These are phyloP conservation scores for Sequoia sempervirens DNA, from an alignment of 75 land plant species.

Conservation along the genomic window DNA sequence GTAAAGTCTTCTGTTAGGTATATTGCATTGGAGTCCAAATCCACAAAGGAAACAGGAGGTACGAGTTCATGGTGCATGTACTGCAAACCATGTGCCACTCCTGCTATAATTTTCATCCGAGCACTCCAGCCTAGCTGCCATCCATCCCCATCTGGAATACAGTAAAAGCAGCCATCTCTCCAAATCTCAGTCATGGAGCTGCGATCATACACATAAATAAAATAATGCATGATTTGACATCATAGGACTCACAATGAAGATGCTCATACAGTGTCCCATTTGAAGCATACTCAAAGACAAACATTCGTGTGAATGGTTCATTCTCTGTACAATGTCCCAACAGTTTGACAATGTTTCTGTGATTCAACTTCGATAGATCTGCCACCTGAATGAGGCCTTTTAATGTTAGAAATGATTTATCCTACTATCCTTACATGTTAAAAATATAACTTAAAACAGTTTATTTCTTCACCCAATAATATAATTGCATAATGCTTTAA, in stretches of 20 bases:
- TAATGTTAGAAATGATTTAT: not conserved
- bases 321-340: slow-evolving; percentile 73
- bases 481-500: not conserved
- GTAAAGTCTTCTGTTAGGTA: slow-evolving; percentile 93
- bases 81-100: slow-evolving; percentile 78
- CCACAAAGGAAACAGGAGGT: slow-evolving; percentile 78
- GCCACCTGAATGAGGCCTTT: slow-evolving; percentile 51
- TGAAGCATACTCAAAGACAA: slow-evolving; percentile 89
- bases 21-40: slow-evolving; percentile 64
- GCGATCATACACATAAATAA: not conserved
- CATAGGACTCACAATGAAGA: slow-evolving; percentile 65
- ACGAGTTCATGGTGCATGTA: slow-evolving; percentile 83
- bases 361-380: slow-evolving; percentile 77
- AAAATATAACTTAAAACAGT: not conserved
- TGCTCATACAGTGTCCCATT: slow-evolving; percentile 93
- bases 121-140: slow-evolving; percentile 84
- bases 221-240: not conserved
- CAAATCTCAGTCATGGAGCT: not conserved
- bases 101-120: slow-evolving; percentile 80
- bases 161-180: not conserved
- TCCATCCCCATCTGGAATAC: slow-evolving; percentile 70
- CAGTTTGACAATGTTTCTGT: slow-evolving; percentile 70
- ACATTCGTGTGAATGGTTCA: slow-evolving; percentile 80
- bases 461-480: not conserved
- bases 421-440: not conserved